Conservation (phyloP, 202 grass and related monocot species). For the Schoenoplectus tabernaemontani region DNA sequence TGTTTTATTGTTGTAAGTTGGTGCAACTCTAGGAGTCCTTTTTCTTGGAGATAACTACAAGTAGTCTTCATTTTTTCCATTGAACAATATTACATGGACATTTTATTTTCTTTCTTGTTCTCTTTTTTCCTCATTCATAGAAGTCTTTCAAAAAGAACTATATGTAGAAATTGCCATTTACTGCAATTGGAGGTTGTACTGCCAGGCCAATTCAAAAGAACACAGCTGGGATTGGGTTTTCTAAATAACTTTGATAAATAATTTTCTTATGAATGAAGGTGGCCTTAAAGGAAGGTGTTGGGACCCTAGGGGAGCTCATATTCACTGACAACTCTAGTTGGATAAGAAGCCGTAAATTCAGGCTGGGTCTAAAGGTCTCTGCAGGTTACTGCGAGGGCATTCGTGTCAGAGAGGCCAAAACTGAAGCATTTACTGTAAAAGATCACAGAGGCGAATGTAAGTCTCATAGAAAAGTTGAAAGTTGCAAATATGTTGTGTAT, state of each 20-base stretch:
- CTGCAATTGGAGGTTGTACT: not conserved
- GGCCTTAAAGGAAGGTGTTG: constrained; percentile 80
- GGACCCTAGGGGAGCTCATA: constrained; percentile 74
- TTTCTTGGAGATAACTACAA: not conserved
- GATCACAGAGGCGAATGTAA: constrained; percentile 94
- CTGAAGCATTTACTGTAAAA: constrained; percentile 89
- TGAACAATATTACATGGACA: not conserved
- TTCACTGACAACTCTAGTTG: constrained; percentile 94
- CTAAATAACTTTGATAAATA: not conserved
- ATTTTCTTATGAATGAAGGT: constrained; percentile 18
- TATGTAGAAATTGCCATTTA: not conserved
- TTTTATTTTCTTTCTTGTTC: not conserved
- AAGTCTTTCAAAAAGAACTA: not conserved
- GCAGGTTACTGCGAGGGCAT: constrained; percentile 62
- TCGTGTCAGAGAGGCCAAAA: constrained; percentile 76
- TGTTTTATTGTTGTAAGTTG: not conserved
- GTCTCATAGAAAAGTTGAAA: constrained; percentile 23
- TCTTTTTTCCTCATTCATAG: not conserved
- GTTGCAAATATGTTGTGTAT: constrained; percentile 9
- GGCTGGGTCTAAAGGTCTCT: constrained; percentile 66
- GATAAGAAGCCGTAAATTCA: constrained; percentile 93
- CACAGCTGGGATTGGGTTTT: not conserved
- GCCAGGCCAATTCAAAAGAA: not conserved
- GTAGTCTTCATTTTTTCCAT: not conserved
- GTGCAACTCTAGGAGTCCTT: not conserved